Conservation (phyloP, 108 stramenopile genomes). For the Parietichytrium sp. region DNA sequence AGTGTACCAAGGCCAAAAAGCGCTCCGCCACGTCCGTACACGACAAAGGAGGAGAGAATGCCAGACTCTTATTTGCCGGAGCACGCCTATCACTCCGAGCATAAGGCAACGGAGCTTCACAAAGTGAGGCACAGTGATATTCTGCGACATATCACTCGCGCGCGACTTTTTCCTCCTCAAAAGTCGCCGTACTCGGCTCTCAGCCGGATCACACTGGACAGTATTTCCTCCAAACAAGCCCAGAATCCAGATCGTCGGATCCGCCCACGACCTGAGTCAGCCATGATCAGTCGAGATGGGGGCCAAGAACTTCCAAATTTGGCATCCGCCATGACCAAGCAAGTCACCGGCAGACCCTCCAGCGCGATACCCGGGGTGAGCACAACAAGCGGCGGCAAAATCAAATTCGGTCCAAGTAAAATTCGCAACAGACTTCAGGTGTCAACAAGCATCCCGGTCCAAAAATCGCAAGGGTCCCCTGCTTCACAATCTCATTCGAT, state of each 20-base stretch:
- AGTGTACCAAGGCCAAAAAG: not conserved
- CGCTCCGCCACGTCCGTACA: not conserved
- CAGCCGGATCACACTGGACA: conserved; percentile 12
- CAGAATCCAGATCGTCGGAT: not conserved
- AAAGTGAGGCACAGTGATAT: not conserved
- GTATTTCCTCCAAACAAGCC: not conserved
- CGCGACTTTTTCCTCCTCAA: conserved; percentile 2
- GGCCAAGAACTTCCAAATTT: conserved; percentile 13
- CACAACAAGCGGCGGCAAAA: conserved; percentile 4
- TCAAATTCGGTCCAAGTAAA: too few relatives aligned
- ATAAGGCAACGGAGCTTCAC: not conserved
- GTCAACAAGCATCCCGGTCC: too few relatives aligned
- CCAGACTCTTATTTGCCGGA: not conserved
- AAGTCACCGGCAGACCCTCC: too few relatives aligned
- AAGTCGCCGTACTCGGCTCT: not conserved
- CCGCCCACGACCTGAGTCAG: conserved; percentile 10
- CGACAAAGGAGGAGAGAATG: not conserved
- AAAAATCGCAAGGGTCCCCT: too few relatives aligned
- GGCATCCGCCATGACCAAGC: not conserved
- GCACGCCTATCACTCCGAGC: not conserved
- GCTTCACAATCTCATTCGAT: too few relatives aligned
- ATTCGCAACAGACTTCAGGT: too few relatives aligned
- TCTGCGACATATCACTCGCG: not conserved
- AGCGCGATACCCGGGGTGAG: too few relatives aligned
- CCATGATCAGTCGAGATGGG: not conserved